These are phyloP conservation scores for Tylopilus vinaceipallidus DNA, from an alignment of 768 basidiomycete species.

Conservation along the genomic window DNA sequence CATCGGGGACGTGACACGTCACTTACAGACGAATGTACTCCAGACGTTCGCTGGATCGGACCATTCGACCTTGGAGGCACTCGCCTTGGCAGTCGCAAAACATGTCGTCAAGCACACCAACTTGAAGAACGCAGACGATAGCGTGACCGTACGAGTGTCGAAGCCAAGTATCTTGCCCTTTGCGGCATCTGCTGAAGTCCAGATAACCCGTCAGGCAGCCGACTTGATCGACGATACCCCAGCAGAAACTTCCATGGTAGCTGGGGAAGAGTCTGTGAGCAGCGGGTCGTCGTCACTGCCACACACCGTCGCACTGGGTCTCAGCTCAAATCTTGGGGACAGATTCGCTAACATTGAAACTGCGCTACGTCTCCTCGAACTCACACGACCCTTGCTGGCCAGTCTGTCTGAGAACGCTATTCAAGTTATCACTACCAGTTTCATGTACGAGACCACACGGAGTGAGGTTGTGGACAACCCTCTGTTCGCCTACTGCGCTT, in stretches of 20 bases:
- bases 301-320: slow-evolving; percentile 57
- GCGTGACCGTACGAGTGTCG: slow-evolving; percentile 54
- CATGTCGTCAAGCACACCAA: slow-evolving; percentile 40
- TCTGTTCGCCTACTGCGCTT: slow-evolving; percentile 87
- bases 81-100: slow-evolving; percentile 56
- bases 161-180: slow-evolving; percentile 71
- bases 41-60: slow-evolving; percentile 51
- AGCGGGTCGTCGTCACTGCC: background rate
- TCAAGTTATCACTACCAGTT: slow-evolving; percentile 76
- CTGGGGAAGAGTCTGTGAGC: background rate
- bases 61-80: slow-evolving; percentile 67
- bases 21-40: background rate
- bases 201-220: slow-evolving; percentile 44
- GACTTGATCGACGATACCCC: too few species aligned
- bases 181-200: slow-evolving; percentile 61
- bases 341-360: slow-evolving; percentile 76
- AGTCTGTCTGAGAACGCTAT: slow-evolving; percentile 33
- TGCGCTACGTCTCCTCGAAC: slow-evolving; percentile 72
- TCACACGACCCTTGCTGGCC: slow-evolving; percentile 31
- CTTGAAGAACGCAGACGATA: slow-evolving; percentile 13
- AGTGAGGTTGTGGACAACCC: too few species aligned
- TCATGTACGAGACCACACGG: slow-evolving; percentile 89
- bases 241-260: too few species aligned
- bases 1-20: background rate
- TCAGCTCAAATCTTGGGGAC: slow-evolving; percentile 93